Evolutionary conservation across 106 monocot species (phyloP).

Genomic region (Dactylorhiza incarnata): DNA sequence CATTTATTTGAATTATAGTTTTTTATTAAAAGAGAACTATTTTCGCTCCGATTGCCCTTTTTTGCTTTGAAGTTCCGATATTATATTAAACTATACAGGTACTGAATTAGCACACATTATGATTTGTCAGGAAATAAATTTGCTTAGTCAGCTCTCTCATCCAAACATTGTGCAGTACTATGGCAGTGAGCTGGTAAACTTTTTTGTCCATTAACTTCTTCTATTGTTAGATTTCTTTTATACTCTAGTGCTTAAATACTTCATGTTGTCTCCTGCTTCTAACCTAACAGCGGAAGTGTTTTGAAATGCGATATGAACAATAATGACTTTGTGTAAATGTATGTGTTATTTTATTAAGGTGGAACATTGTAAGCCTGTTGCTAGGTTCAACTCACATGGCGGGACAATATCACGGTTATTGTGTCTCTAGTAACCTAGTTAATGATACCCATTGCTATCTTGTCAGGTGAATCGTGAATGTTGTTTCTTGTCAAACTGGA

Average conservation of each 20-base stretch:
- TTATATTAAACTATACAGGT: neutral
- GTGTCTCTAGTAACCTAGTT: neutral
- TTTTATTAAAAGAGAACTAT: neutral
- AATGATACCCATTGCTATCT: neutral
- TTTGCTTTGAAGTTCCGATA: neutral
- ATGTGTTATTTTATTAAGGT: neutral
- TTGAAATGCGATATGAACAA: neutral
- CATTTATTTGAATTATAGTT: neutral
- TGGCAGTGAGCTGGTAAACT: constrained; percentile 19
- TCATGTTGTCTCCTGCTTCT: neutral
- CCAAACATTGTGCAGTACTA: constrained; percentile 12
- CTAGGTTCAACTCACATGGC: neutral
- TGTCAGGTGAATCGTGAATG: neutral
- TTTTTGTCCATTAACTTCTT: neutral
- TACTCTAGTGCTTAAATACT: too few species aligned
- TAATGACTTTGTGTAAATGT: neutral
- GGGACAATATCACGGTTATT: neutral
- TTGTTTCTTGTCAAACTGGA: neutral
- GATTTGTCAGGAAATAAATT: constrained; percentile 63
- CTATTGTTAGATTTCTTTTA: neutral
- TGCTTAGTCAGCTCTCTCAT: constrained; percentile 61
- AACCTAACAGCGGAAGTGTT: neutral
- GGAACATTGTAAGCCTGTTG: neutral
- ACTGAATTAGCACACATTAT: constrained; percentile 3
- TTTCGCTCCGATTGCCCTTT: neutral